Evolutionary conservation across 306 rosid genomes (phyloP), one percentile per base, ranked within the genome.

Genomic region (Heteromeles arbutifolia): DNA sequence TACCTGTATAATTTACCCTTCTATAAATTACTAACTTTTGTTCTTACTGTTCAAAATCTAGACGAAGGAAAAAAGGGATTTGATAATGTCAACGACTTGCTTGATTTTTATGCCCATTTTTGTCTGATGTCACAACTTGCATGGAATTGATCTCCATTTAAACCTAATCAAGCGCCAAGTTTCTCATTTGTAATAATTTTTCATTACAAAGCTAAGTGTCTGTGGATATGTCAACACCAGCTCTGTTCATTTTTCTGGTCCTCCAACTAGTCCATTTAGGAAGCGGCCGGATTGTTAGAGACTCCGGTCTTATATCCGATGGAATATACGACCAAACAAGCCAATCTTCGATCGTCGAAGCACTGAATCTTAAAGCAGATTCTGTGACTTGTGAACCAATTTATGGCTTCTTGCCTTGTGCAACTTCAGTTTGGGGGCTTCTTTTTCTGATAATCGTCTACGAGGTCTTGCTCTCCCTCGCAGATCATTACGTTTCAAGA

Each of bases 351-450:
- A 52, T 43, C 44, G 6, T 48, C 7, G 25, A 44, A 43, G n/a
- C 29, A n/a, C 8, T 50, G 29, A 29, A 62, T 62, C 65, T 78
- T 3, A 37, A 50, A 50, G 73, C 77, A 66, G 73, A 75, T 29
- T 70, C 82, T n/a, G 82, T 84, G 63, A 84, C 77, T 9, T 84
- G 87, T 21, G 85, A 74, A 76, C 78, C 87, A 61, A 39, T 41
- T 28, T 80, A 73, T 58, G 82, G 75, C 43, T 84, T 84, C 70
- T 66, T 84, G 82, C 87, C 87, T 48, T 84, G 87, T 63, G 61
- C 87, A 24, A 65, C 82, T 1, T 44, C 65, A 6, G n/a, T 81
- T 8, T 74, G 74, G 82, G 82, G 85, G 59, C 59, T 73, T 58
- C 72, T 81, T 15, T 84, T 77, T 80, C 48, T 84, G 80, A 54